phyloP scores from a whole-genome alignment of 345 rosid genomes.

The Kernera saxatilis region DNA sequence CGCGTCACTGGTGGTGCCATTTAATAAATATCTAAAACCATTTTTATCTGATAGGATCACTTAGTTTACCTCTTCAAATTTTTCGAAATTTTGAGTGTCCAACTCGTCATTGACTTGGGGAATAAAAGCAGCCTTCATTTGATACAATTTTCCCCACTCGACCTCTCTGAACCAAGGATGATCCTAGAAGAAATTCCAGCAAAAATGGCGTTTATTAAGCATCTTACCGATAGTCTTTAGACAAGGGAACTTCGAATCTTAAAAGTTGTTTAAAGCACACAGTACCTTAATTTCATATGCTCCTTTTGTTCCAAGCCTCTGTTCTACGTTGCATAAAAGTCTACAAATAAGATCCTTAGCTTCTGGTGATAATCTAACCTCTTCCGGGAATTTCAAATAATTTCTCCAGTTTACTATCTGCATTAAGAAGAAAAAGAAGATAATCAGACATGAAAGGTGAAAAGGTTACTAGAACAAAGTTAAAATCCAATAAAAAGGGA shows the following conservation, averaged over 20 bases:
- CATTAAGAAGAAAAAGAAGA: constrained; percentile 8
- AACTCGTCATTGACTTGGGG: constrained; percentile 96
- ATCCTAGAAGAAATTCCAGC: constrained; percentile 42
- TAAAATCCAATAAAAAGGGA: background rate
- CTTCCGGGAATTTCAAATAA: constrained; percentile 93
- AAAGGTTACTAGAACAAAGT: background rate
- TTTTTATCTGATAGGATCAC: background rate
- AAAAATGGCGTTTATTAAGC: constrained; percentile 9
- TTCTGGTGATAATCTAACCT: constrained; percentile 81
- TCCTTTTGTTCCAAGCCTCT: constrained; percentile 90
- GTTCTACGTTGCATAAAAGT: constrained; percentile 89
- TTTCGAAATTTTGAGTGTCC: constrained; percentile 96
- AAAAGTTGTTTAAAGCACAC: constrained; percentile 41
- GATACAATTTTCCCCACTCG: constrained; percentile 86
- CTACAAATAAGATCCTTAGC: constrained; percentile 86
- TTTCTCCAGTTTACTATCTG: constrained; percentile 99
- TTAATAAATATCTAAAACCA: background rate
- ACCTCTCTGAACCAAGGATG: constrained; percentile 85
- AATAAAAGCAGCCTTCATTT: constrained; percentile 88
- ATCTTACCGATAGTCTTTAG: background rate
- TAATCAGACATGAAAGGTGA: background rate
- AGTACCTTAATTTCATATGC: constrained; percentile 87
- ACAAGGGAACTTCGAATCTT: constrained; percentile 16
- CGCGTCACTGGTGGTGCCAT: background rate
- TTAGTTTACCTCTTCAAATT: constrained; percentile 83